phyloP scores from a whole-genome alignment of 352 stramenopile species.

The Phytophthora meadii region DNA sequence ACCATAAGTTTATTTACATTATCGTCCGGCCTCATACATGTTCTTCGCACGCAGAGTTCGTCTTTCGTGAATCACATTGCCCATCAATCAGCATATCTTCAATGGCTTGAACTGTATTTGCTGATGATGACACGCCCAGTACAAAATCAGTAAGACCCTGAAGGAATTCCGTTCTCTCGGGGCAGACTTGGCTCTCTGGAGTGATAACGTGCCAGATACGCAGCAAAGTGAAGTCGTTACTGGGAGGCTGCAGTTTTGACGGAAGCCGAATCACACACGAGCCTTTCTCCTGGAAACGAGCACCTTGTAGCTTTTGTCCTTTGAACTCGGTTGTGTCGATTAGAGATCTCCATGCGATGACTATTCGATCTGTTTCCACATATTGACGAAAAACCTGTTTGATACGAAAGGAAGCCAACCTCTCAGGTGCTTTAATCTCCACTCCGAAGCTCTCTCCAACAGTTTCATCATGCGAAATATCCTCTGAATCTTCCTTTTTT shows the following conservation, averaged over 20 bases:
- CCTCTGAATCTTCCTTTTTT: slow-evolving; percentile 1
- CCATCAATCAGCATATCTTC: slow-evolving; percentile 52
- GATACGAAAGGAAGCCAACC: slow-evolving; percentile 53
- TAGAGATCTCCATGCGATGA: slow-evolving; percentile 65
- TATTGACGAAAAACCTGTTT: slow-evolving; percentile 67
- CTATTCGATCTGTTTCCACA: slow-evolving; percentile 56
- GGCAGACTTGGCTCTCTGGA: slow-evolving; percentile 27
- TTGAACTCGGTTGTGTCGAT: slow-evolving; percentile 66
- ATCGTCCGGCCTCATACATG: background rate
- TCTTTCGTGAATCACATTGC: slow-evolving; percentile 1
- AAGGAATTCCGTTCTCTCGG: slow-evolving; percentile 25
- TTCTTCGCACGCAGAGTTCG: slow-evolving; percentile 4
- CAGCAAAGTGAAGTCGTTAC: slow-evolving; percentile 33
- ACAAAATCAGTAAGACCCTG: slow-evolving; percentile 53
- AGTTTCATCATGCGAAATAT: slow-evolving; percentile 43
- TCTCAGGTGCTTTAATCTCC: slow-evolving; percentile 53
- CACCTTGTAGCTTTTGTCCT: slow-evolving; percentile 43
- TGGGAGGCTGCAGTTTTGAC: slow-evolving; percentile 15
- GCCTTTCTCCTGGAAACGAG: slow-evolving; percentile 63
- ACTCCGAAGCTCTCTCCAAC: slow-evolving; percentile 67
- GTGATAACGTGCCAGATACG: slow-evolving; percentile 59
- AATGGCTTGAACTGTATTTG: slow-evolving; percentile 50
- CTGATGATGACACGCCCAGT: slow-evolving; percentile 35
- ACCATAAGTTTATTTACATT: too few relatives aligned
- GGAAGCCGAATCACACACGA: slow-evolving; percentile 59